Percentiles rank a stretch among this genome's conserved stretches.
Conservation (phyloP, 768 basidiomycete species). For the Kwoniella sp. region DNA sequence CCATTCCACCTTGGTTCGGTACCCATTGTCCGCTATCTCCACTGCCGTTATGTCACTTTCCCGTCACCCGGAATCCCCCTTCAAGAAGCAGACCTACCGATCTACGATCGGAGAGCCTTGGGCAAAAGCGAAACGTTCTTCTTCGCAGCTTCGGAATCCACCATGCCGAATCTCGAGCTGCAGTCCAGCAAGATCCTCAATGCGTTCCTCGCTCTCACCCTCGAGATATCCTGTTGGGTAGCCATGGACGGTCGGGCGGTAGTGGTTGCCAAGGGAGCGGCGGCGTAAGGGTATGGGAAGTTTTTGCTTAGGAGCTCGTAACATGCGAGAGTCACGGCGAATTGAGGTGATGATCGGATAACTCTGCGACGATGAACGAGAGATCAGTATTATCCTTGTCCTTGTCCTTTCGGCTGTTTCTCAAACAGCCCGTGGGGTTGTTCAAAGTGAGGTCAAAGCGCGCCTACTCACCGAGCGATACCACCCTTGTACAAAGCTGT, state of each 20-base stretch:
- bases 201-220: constrained; percentile 89
- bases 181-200: constrained; percentile 63
- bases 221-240: constrained; percentile 79
- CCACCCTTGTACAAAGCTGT: constrained; percentile 66
- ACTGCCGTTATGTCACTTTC: no score
- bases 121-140: constrained; percentile 37
- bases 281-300: constrained; percentile 70
- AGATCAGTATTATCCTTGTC: no score
- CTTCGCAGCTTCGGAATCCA: constrained; percentile 31
- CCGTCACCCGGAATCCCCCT: no score
- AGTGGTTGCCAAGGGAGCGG: constrained; percentile 57
- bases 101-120: constrained; percentile 25
- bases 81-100: no score
- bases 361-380: constrained; percentile 18
- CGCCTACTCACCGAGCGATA: constrained; percentile 40
- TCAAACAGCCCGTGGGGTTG: no score
- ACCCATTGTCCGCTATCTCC: no score
- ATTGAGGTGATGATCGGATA: constrained; percentile 61
- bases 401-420: no score
- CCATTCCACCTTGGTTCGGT: no score
- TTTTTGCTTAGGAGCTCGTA: constrained; percentile 50
- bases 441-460: no score
- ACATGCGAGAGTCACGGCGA: constrained; percentile 66
- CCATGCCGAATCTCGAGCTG: constrained; percentile 51
- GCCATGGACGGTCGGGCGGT: constrained; percentile 66